Base-by-base conservation (phyloP, 2,329 filamentous ascomycete species). In the Akanthomyces lecanii region DNA sequence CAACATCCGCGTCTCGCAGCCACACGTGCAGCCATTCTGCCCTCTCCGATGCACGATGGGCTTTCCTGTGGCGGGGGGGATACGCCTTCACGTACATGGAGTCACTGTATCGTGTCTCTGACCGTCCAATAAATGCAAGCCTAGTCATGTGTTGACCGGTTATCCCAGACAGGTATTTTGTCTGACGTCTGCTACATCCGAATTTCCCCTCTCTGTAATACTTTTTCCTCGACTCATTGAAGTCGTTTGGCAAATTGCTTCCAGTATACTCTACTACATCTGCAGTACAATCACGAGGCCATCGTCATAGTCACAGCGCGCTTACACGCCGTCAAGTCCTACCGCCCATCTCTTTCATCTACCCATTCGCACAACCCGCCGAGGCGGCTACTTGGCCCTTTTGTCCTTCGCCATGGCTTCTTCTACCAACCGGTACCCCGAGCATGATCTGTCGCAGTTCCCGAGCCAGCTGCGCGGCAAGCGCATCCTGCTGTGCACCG, bases 401-500 rank as follows among this genome's bases (percentile, higher is more conserved):
- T 38, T 8, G 3, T 5, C n/a, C 55, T n/a, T 33, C 61, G 36
- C 21, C 25, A 56, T 61, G 56, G 60, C 59, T 42, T 42, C 61
- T 33, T 47, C 56, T 5, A 16, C n/a, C 59, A 50, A 30, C 54
- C 64, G 65, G 30, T 69, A 66, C 47, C 67, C 68, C 45, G 69
- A 70, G 10, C 76, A 79, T 67, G 76, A 82, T 63, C 69, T 79
- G 58, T 73, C 78, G 12, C 65, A 72, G 45, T 85, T 84, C 65
- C 82, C 82, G 0, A 48, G 71, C 1, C 69, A 76, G 10, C 78
- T 90, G n/a, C 74, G 78, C 44, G 85, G 84, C 11, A 87, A 85
- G 72, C 82, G 82, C 65, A 80, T 90, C 65, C 75, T 90, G 8
- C 80, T 90, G 8, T 88, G 87, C 65, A 90, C 87, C 16, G 88